Percentiles rank a stretch among this genome's conserved stretches.
phyloP scores from a whole-genome alignment of 2,329 filamentous ascomycete species.

The Volutella citrinella region DNA sequence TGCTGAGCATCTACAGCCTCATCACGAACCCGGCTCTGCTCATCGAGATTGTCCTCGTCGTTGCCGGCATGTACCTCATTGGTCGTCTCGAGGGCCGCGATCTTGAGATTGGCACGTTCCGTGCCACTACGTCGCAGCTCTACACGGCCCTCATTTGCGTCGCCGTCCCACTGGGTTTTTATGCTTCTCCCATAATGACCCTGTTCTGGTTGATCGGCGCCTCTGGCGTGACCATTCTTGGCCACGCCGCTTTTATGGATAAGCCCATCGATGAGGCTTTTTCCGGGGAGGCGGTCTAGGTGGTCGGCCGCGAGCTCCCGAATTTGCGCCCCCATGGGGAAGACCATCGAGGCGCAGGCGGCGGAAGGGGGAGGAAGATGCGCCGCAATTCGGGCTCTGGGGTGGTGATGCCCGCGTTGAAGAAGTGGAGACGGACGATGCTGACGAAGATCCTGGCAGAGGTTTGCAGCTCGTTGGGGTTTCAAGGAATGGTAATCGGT shows the following conservation, averaged over 20 bases:
- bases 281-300: constrained; percentile 99
- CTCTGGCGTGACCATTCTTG: constrained; percentile 87
- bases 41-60: constrained; percentile 88
- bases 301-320: constrained; percentile 99
- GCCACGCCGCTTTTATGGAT: constrained; percentile 93
- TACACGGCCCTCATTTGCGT: constrained; percentile 86
- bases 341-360: constrained; percentile 93
- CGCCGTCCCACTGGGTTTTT: constrained; percentile 79
- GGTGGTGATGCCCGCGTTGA: constrained; percentile 50
- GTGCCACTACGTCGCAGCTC: constrained; percentile 85
- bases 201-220: constrained; percentile 95
- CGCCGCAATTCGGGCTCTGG: constrained; percentile 36
- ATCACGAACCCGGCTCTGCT: constrained; percentile 83
- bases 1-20: constrained; percentile 94
- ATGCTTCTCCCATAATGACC: constrained; percentile 79
- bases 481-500: constrained; percentile 44
- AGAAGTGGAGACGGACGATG: constrained; percentile 64
- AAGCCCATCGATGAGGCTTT: constrained; percentile 99
- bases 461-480: constrained; percentile 55
- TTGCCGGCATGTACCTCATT: constrained; percentile 85
- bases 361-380: constrained; percentile 55
- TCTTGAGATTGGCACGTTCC: constrained; percentile 78
- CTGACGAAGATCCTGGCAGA: constrained; percentile 47
- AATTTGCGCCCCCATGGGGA: constrained; percentile 93
- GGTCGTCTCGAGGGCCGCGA: constrained; percentile 86